Evolutionary conservation across 2,329 filamentous ascomycete species (phyloP), one percentile per base, ranked within the genome.

Genomic region (Tolypocladium album): DNA sequence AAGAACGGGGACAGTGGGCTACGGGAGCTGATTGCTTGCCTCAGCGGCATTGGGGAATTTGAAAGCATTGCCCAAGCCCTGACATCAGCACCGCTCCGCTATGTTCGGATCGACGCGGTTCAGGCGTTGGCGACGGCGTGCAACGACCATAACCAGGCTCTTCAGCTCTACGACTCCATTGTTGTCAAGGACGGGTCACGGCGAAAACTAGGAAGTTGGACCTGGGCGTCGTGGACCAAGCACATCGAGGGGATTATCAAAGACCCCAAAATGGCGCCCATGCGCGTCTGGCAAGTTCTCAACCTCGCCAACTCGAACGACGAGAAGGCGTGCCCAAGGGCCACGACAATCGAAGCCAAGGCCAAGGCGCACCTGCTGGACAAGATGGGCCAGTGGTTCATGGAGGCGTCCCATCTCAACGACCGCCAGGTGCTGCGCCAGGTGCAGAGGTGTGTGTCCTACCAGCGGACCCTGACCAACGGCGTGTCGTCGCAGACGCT

Each of bases 201-300:
- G 7, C 58, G 42, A 31, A 43, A 60, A 36, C 56, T 65, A 13
- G 58, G 57, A 1, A 9, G 58, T 4, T 73, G 73, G 69, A 57
- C 66, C 20, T 76, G 73, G 72, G 65, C 65, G 17, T 57, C 65
- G 15, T 77, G 74, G 75, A 61, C 59, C 22, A 65, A 64, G 4
- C 69, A 75, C 58, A 52, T 68, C 4, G 65, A 74, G 45, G 56
- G 59, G 34, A 71, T 76, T 61, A 68, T 75, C 61, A 67, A 67
- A 43, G 72, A 76, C 58, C 60, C 67, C 4, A 56, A 65, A 7
- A 42, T 74, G 15, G 59, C 62, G 8, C 40, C 64, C 12, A 24
- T 39, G 20, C 57, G 64, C 9, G 63, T 72, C 12, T 74, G 71
- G 71, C 61, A 65, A 36, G 59, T 71, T 24, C 61, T 74, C 24